phyloP scores from a whole-genome alignment of 2,329 filamentous ascomycete species.

The Fusarium phyllophilum region DNA sequence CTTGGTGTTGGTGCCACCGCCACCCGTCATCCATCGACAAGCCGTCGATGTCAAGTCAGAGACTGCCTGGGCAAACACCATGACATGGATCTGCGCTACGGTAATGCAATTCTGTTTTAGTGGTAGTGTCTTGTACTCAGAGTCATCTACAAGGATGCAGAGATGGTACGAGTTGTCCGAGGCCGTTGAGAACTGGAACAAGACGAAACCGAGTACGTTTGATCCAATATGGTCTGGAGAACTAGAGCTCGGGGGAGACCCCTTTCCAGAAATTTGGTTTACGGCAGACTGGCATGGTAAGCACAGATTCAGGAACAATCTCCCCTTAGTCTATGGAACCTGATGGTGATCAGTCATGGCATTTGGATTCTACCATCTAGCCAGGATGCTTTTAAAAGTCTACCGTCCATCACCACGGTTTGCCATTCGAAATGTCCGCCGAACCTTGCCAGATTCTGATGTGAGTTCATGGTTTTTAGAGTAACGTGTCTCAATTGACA shows the following conservation, averaged over 20 bases:
- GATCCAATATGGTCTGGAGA: constrained; percentile 1
- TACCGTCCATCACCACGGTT: constrained; percentile 9
- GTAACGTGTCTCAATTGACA: background rate
- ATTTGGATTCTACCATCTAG: constrained; percentile 3
- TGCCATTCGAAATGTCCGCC: background rate
- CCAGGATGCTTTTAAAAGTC: constrained; percentile 1
- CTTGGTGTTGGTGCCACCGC: background rate
- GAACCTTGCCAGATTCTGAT: background rate
- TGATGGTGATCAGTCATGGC: background rate
- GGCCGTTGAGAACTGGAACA: constrained; percentile 4
- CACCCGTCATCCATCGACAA: background rate
- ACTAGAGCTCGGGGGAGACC: background rate
- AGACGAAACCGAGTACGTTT: constrained; percentile 1
- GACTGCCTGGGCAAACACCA: constrained; percentile 34
- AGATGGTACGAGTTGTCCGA: constrained; percentile 8
- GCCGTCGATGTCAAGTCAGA: constrained; percentile 17
- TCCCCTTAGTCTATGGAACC: background rate
- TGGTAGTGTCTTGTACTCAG: background rate
- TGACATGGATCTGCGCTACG: constrained; percentile 34
- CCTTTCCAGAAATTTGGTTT: constrained; percentile 8
- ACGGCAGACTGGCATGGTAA: constrained; percentile 14
- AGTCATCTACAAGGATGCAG: background rate
- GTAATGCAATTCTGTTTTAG: constrained; percentile 29
- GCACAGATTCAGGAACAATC: background rate
- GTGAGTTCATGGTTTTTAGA: background rate